Percentiles rank a stretch among this genome's conserved stretches.
phyloP scores from a whole-genome alignment of 495 filamentous ascomycete species.

The Aspergillus avenaceus region DNA sequence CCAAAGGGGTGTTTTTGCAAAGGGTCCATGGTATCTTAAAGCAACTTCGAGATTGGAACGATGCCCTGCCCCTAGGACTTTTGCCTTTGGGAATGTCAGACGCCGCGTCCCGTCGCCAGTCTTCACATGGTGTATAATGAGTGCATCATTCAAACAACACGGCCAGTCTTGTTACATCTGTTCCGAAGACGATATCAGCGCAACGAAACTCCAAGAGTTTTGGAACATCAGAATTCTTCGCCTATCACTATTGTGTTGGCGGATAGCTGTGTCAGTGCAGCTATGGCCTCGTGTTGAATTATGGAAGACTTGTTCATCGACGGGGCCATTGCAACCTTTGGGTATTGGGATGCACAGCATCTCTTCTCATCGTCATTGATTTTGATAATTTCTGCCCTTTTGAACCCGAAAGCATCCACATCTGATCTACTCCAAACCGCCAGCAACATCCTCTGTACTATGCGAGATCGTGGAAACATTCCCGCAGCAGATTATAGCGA shows the following conservation, averaged over 20 bases:
- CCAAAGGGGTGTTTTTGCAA: constrained; percentile 17
- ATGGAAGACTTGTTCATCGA: constrained; percentile 19
- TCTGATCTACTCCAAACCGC: constrained; percentile 20
- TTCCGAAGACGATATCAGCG: constrained; percentile 21
- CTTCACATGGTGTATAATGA: constrained; percentile 26
- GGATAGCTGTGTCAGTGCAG: constrained; percentile 26
- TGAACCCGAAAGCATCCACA: constrained; percentile 16
- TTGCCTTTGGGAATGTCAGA: constrained; percentile 5
- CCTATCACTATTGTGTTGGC: constrained; percentile 19
- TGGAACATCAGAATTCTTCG: too few relatives aligned
- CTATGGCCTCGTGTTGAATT: constrained; percentile 18
- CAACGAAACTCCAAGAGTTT: constrained; percentile 1
- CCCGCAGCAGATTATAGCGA: too few relatives aligned
- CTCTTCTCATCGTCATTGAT: constrained; percentile 26
- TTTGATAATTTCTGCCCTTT: constrained; percentile 22
- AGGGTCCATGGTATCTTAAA: constrained; percentile 24
- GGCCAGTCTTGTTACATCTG: constrained; percentile 22
- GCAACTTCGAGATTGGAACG: constrained; percentile 17
- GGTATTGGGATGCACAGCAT: constrained; percentile 26
- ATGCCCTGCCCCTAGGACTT: constrained; percentile 16
- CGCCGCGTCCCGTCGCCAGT: constrained; percentile 16
- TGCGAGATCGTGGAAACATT: constrained; percentile 25
- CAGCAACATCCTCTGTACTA: constrained; percentile 17
- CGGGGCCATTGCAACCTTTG: constrained; percentile 22
- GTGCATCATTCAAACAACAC: constrained; percentile 24